Conservation (phyloP, 2,329 filamentous ascomycete genomes). For the Emmonsia crescens region DNA sequence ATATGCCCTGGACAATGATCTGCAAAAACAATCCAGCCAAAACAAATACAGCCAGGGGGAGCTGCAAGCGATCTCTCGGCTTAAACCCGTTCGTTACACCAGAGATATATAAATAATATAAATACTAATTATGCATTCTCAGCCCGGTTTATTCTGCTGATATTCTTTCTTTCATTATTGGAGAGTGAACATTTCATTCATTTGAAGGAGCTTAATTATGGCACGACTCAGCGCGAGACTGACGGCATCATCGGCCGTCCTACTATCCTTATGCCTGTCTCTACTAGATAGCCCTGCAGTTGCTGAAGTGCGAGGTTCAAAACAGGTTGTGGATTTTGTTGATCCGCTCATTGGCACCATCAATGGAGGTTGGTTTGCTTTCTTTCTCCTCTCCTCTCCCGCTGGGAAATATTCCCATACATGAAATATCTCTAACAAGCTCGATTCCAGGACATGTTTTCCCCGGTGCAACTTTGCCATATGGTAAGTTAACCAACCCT, state of each 20-base stretch:
- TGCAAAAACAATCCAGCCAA: neutral
- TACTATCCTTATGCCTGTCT: neutral
- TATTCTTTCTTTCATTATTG: neutral
- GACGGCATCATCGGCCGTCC: neutral
- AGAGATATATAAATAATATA: neutral
- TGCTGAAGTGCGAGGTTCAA: neutral
- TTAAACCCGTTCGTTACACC: neutral
- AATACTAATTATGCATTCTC: neutral
- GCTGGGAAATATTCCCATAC: neutral
- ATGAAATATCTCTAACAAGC: constrained; percentile 1
- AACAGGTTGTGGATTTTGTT: constrained; percentile 29
- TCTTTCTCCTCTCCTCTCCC: neutral
- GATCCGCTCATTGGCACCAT: constrained; percentile 47
- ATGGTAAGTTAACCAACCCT: constrained; percentile 25
- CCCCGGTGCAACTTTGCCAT: constrained; percentile 45
- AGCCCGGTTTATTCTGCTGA: no score
- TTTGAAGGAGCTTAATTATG: neutral
- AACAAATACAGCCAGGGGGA: neutral
- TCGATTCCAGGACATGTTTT: constrained; percentile 43
- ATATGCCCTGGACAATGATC: neutral
- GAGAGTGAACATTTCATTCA: no score
- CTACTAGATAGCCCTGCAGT: neutral
- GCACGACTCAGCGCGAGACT: neutral
- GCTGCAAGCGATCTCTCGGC: neutral
- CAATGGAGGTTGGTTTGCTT: constrained; percentile 33